Evolutionary conservation across 306 rosid genomes (phyloP), one percentile per base, ranked within the genome.

Genomic region (Lathyrus oleraceus): DNA sequence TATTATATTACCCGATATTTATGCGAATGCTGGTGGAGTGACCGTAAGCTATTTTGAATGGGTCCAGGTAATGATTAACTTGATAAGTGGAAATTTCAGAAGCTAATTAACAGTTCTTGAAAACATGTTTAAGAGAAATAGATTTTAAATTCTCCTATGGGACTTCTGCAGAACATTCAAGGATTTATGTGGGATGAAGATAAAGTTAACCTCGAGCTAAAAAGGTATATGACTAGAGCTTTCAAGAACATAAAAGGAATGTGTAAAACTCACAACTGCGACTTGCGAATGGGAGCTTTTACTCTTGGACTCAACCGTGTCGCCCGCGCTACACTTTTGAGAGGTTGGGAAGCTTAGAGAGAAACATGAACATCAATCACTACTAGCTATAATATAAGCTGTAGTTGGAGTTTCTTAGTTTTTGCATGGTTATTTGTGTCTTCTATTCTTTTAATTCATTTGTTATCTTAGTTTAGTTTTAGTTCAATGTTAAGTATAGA

Each of bases 151-250:
- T 23, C 63, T 17, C 19, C n/a, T 52, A 16, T 60, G 10, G 56
- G 17, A 25, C 16, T 67, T 35, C 3, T 80, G 78, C 83, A 88
- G 94, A 88, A 85, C 44, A 88, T 88, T 70, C 94, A 88, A 80
- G 94, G 91, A 56, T 85, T 85, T 27, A 83, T 85, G 88, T 85
- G 94, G 94, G 90, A 88, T 52, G 94, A 88, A 63, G 83, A 83
- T 20, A 75, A 73, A 64, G 88, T 88, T 30, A 88, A 83, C 79
- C 23, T 12, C 28, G 88, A 85, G 80, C 88, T 85, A 11, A 79
- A 86, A 19, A 84, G 28, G 71, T 88, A 85, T 72, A 88, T 88
- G 90, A 77, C 76, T 14, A 83, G 19, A 63, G 84, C 83, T 58
- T 85, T 88, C 69, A 36, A 10, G 3, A 85, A 88, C 73, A 84